Evolutionary conservation across 768 basidiomycete species (phyloP).

Genomic region (Hericium erinaceus): DNA sequence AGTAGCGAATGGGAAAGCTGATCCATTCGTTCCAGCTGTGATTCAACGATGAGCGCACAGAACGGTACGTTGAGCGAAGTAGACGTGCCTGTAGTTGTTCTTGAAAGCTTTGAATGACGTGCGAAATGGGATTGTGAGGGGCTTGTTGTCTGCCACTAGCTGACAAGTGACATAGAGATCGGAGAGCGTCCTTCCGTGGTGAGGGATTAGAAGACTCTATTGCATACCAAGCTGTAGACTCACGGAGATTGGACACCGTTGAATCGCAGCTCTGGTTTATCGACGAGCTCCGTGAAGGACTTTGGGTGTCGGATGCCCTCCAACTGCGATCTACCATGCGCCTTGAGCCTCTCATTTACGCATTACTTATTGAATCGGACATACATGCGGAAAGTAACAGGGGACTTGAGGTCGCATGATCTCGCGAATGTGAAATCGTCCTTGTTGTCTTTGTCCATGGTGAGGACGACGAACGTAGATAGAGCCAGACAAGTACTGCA

Average conservation of each 20-base stretch:
- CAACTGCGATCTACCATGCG: constrained; percentile 59
- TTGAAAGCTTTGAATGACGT: constrained; percentile 93
- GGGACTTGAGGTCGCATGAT: constrained; percentile 80
- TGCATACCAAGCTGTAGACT: constrained; percentile 16
- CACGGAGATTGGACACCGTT: constrained; percentile 82
- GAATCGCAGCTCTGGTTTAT: constrained; percentile 74
- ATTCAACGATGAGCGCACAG: neutral
- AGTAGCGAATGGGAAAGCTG: constrained; percentile 84
- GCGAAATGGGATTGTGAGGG: constrained; percentile 82
- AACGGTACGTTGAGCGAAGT: neutral
- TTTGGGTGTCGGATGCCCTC: constrained; percentile 71
- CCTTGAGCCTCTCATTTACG: neutral
- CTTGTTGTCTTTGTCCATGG: constrained; percentile 54
- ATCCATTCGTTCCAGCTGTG: constrained; percentile 94
- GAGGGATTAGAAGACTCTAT: constrained; percentile 8
- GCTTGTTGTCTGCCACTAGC: constrained; percentile 88
- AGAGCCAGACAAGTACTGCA: too few relatives aligned
- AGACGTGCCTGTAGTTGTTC: constrained; percentile 49
- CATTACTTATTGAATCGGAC: neutral
- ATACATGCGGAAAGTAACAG: constrained; percentile 81
- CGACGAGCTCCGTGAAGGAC: constrained; percentile 71
- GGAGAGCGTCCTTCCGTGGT: constrained; percentile 56
- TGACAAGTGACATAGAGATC: constrained; percentile 93
- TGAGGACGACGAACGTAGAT: neutral
- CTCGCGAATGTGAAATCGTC: constrained; percentile 93